Evolutionary conservation across 768 basidiomycete species (phyloP), one percentile per base, ranked within the genome.

Genomic region (Boletus patriciae): DNA sequence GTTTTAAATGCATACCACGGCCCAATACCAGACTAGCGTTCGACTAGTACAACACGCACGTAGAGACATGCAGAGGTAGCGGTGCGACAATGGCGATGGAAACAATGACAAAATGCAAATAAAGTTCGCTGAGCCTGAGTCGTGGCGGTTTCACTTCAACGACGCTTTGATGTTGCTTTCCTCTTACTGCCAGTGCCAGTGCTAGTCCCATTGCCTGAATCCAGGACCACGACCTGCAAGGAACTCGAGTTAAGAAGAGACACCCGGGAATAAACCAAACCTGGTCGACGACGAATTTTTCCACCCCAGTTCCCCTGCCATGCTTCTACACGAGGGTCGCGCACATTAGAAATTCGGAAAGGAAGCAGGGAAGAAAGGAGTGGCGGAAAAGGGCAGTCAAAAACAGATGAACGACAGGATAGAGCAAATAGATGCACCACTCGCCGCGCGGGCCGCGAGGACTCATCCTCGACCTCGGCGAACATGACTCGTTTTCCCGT

Each of bases 391-490:
- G 15, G 19, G 8, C 13, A 25, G 43, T 50, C 41, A 58, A 50
- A 25, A 50, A 38, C 21, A 31, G 52, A 50, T 3, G 41, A 19
- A 50, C 18, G 27, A 27, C 36, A 27, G 10, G 36, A 50, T n/a
- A 27, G 34, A 48, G 10, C 16, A 18, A 48, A 52, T 3, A 33
- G 44, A 54, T 57, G 58, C 46, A 72, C 70, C 62, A 49, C 57
- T 54, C 70, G 64, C 50, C 70, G 69, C 41, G 62, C 42, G 19
- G 72, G 72, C 19, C 70, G 67, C 49, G 49, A 52, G 15, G 60
- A 40, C 37, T 59, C 72, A 15, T 54, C 57, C 37, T 68, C 64
- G 50, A 49, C 52, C 8, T 63, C 66, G 53, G 64, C 45, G 53
- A 66, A 62, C 58, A 59, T 46, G 40, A 57, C 63, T 7, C 71